A percentile compares a stretch with the other conserved stretches of the same genome.
Evolutionary conservation across 108 stramenopile species (phyloP).

Genomic region (Nannochloropsis salina): DNA sequence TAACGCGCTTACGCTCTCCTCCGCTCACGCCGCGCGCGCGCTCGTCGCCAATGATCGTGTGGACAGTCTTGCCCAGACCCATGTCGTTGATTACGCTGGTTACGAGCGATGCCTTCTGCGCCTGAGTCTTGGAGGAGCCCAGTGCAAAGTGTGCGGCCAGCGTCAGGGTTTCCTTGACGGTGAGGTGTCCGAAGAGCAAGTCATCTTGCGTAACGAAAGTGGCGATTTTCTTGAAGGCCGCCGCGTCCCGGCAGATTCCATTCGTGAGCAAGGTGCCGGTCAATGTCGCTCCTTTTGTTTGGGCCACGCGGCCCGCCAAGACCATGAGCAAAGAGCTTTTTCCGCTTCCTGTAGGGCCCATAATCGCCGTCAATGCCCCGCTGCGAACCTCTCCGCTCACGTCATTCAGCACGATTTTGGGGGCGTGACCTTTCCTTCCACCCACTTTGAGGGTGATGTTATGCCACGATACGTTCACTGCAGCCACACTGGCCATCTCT

Average conservation of each 20-base stretch:
- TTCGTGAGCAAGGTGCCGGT: neutral
- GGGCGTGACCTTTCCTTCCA: neutral
- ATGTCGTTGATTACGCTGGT: neutral
- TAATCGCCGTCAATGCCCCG: neutral
- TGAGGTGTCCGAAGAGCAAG: slow-evolving; percentile 2
- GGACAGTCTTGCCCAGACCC: neutral
- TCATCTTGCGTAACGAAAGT: slow-evolving; percentile 1
- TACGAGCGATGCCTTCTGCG: neutral
- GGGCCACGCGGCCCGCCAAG: slow-evolving; percentile 9
- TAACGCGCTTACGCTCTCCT: slow-evolving; percentile 68
- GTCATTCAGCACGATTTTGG: slow-evolving; percentile 11
- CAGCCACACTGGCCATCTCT: neutral
- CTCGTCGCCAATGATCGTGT: slow-evolving; percentile 8
- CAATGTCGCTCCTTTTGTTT: neutral
- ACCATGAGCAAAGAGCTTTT: neutral
- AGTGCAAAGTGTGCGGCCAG: neutral
- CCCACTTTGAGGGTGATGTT: neutral
- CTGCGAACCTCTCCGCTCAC: neutral
- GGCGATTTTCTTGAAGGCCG: neutral
- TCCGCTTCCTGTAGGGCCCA: neutral
- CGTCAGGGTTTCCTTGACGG: neutral
- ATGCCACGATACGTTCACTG: neutral
- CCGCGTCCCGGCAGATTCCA: neutral
- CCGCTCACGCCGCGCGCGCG: slow-evolving; percentile 61
- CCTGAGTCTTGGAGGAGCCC: neutral